phyloP scores from a whole-genome alignment of 148 eudicot species.

The Camellia lanceoleosa region DNA sequence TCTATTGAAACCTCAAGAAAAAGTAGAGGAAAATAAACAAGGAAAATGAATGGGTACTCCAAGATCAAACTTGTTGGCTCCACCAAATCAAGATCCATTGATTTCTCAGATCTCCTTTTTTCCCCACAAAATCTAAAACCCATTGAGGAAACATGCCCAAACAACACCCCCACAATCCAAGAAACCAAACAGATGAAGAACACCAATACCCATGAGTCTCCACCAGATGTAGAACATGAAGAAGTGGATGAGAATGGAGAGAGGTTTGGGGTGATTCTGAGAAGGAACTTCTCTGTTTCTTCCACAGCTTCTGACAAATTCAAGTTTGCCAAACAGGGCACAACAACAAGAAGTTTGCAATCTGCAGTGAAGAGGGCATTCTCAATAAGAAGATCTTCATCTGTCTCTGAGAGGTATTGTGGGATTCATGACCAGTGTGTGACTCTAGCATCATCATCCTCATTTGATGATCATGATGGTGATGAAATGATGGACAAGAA shows the following conservation, averaged over 20 bases:
- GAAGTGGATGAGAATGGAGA: slow-evolving; percentile 8
- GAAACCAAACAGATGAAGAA: slow-evolving; percentile 14
- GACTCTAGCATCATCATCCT: slow-evolving; percentile 5
- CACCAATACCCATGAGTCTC: not conserved
- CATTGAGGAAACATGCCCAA: slow-evolving; percentile 11
- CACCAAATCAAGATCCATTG: slow-evolving; percentile 31
- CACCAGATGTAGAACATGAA: slow-evolving; percentile 5
- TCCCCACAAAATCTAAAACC: slow-evolving; percentile 14
- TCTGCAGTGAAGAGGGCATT: slow-evolving; percentile 39
- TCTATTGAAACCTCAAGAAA: not conserved
- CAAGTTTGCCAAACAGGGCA: slow-evolving; percentile 16
- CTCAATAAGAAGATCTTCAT: slow-evolving; percentile 47
- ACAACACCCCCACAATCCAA: not conserved
- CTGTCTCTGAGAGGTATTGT: slow-evolving; percentile 42
- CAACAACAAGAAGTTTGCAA: slow-evolving; percentile 11
- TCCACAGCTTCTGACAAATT: slow-evolving; percentile 18
- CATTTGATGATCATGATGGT: slow-evolving; percentile 15
- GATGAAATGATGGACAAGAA: not conserved
- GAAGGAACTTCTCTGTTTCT: slow-evolving; percentile 27
- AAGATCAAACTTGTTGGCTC: slow-evolving; percentile 21
- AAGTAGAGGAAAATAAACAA: not conserved
- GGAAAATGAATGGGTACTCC: slow-evolving; percentile 31
- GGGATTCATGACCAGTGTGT: slow-evolving; percentile 42
- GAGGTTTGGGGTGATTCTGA: slow-evolving; percentile 22
- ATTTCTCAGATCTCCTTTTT: slow-evolving; percentile 29